Evolutionary conservation across 2,329 filamentous ascomycete genomes (phyloP), one percentile per base, ranked within the genome.

Genomic region (Periconia macrospinosa): DNA sequence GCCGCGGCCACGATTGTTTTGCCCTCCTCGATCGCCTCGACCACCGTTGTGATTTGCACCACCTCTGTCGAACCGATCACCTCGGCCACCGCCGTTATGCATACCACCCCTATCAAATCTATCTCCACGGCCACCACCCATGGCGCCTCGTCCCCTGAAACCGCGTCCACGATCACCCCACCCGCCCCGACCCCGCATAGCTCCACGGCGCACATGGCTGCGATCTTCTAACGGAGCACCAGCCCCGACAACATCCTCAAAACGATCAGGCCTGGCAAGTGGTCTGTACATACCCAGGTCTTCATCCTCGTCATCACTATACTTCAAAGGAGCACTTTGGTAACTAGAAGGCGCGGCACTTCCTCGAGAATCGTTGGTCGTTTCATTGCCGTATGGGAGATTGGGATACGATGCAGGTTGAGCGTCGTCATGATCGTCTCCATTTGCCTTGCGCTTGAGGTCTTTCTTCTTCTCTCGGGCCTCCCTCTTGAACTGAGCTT

Each of bases 401-500:
- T 65, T 59, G 19, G 57, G 55, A 44, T 62, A 57, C 2, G 57
- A 56, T 45, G 59, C 55, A 8, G 61, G 63, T 45, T 54, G 33
- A 23, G 54, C 40, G n/a, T 54, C 48, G 11, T 61, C 55, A n/a
- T 30, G 19, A 2, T 33, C 37, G 13, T 49, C 45, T 14, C 17
- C 33, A n/a, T 37, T 37, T 14, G 17, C 37, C 37, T 42, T 47
- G 14, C 47, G 47, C 71, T 71, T 11, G 70, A 66, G 59, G 66
- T 59, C 43, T 42, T 79, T 77, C 75, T 80, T 79, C 71, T 83
- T 80, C 81, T 86, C 87, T 79, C 87, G 86, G 59, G 69, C 58
- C 56, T 69, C 65, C 49, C 71, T 71, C 66, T 77, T 95, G 70
- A 91, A 86, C 63, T 92, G 90, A 8, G 89, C 88, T 74, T 99